Percentiles rank a stretch among this genome's conserved stretches.
These are phyloP conservation scores for Diaporthe destruens DNA, from an alignment of 2,329 filamentous ascomycete species.

Conservation along the genomic window DNA sequence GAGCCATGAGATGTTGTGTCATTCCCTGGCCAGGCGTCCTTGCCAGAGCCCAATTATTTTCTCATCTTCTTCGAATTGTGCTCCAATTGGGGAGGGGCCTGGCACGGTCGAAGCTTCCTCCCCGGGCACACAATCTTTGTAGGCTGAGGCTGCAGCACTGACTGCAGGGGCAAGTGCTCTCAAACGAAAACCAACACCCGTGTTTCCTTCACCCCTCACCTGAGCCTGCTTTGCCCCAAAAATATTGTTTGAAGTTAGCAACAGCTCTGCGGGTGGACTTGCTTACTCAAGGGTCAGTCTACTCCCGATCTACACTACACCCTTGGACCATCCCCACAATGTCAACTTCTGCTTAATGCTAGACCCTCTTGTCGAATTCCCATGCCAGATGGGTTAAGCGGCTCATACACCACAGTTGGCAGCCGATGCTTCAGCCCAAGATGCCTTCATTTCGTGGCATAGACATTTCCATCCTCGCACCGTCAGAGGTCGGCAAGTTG, in stretches of 20 bases:
- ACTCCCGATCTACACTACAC: not conserved
- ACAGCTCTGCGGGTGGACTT: not conserved
- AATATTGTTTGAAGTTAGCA: not conserved
- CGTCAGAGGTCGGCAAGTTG: constrained; percentile 54
- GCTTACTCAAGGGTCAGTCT: not conserved
- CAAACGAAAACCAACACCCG: too few species aligned
- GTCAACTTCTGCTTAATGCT: not conserved
- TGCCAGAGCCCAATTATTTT: not conserved
- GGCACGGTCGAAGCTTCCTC: constrained; percentile 22
- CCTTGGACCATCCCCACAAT: not conserved
- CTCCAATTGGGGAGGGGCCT: not conserved
- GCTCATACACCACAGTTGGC: not conserved
- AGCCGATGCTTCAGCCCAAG: constrained; percentile 25
- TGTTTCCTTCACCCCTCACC: not conserved
- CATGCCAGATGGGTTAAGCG: not conserved
- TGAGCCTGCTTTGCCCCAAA: not conserved
- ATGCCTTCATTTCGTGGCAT: constrained; percentile 66
- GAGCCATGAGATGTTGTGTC: not conserved
- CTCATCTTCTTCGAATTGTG: not conserved
- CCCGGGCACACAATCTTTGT: not conserved
- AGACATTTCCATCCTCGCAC: constrained; percentile 58
- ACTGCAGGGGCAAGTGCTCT: not conserved
- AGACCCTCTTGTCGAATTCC: not conserved
- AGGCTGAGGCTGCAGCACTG: not conserved
- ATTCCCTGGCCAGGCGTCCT: not conserved